Evolutionary conservation across 1,284 basidiomycete species (phyloP).

Genomic region (Puccinia coronata): DNA sequence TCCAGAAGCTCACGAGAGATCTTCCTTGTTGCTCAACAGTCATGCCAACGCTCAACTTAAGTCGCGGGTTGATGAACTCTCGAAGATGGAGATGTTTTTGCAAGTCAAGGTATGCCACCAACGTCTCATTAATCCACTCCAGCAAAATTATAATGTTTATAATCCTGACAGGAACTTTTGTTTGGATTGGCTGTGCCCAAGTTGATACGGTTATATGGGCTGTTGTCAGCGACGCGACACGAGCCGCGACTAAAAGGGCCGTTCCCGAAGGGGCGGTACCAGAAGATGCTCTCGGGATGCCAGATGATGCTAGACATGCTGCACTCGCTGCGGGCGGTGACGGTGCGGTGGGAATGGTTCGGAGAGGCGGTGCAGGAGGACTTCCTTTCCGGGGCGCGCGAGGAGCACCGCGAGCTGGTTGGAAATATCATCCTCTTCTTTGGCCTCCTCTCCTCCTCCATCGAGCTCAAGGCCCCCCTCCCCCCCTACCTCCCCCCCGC

Average conservation of each 20-base stretch:
- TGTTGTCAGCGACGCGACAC: conserved; percentile 83
- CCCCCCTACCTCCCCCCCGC: conserved; percentile 94
- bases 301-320: conserved; percentile 74
- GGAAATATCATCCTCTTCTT: conserved; percentile 92
- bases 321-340: conserved; percentile 93
- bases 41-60: conserved; percentile 14
- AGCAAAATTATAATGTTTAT: neutral
- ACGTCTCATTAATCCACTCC: neutral
- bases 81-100: conserved; percentile 42
- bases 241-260: conserved; percentile 93
- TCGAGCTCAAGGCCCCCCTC: conserved; percentile 83
- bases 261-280: conserved; percentile 74
- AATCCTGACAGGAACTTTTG: too few species aligned
- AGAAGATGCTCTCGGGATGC: conserved; percentile 76
- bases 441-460: conserved; percentile 80
- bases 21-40: conserved; percentile 15
- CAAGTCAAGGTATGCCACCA: conserved; percentile 38
- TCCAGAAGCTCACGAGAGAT: neutral
- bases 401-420: conserved; percentile 78
- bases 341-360: conserved; percentile 86
- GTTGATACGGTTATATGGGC: conserved; percentile 64
- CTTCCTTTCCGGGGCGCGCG: conserved; percentile 85
- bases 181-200: neutral
- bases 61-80: conserved; percentile 19
- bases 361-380: conserved; percentile 68